phyloP scores from a whole-genome alignment of 495 filamentous ascomycete genomes.

The Aspergillus saccharolyticus region DNA sequence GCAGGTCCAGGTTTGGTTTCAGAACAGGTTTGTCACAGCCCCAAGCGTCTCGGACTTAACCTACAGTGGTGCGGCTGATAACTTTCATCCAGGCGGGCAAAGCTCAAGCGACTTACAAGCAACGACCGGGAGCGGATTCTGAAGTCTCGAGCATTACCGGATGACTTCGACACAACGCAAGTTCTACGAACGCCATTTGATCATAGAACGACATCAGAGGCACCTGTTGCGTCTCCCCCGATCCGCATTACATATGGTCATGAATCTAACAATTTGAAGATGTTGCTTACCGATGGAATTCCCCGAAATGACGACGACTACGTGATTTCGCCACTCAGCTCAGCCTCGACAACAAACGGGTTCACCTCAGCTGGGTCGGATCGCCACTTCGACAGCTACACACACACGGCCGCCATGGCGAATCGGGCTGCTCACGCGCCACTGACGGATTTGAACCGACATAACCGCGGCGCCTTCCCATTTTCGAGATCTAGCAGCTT shows the following conservation, averaged over 20 bases:
- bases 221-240: constrained; percentile 31
- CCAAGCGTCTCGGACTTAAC: not conserved
- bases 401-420: constrained; percentile 23
- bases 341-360: constrained; percentile 39
- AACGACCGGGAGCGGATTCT: constrained; percentile 94
- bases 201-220: constrained; percentile 29
- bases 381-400: constrained; percentile 25
- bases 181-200: constrained; percentile 73
- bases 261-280: constrained; percentile 23
- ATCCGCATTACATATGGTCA: constrained; percentile 16
- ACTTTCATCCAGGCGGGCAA: constrained; percentile 63
- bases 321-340: constrained; percentile 40
- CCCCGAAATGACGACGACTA: constrained; percentile 41
- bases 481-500: constrained; percentile 41
- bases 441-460: constrained; percentile 31
- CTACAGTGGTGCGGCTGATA: constrained; percentile 23
- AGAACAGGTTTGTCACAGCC: constrained; percentile 71
- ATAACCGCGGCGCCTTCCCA: constrained; percentile 30
- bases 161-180: constrained; percentile 88
- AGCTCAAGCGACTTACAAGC: constrained; percentile 87
- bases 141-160: constrained; percentile 85
- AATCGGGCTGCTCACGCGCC: constrained; percentile 28
- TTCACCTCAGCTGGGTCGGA: constrained; percentile 31
- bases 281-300: constrained; percentile 35
- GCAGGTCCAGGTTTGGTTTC: constrained; percentile 98